These are phyloP conservation scores for Tricholoma matsutake DNA, from an alignment of 768 basidiomycete genomes.

Conservation along the genomic window DNA sequence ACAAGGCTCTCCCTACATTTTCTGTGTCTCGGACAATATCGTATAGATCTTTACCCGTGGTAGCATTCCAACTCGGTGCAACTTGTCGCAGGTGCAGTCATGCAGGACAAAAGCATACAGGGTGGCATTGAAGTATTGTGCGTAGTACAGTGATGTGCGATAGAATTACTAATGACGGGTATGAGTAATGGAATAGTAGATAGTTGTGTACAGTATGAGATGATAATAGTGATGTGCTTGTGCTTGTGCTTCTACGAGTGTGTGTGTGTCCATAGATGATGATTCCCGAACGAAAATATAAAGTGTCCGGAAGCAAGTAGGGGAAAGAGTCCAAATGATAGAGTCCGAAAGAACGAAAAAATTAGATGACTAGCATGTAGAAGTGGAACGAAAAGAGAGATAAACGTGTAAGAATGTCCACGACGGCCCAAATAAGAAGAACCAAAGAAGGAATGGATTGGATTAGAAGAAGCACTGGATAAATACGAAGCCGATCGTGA, in stretches of 20 bases:
- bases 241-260: not conserved
- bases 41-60: no score
- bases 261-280: slow-evolving; percentile 5
- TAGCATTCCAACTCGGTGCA: no score
- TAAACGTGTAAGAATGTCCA: slow-evolving; percentile 6
- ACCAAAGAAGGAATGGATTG: slow-evolving; percentile 6
- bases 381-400: not conserved
- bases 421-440: slow-evolving; percentile 1
- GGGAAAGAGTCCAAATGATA: slow-evolving; percentile 1
- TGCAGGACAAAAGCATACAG: not conserved
- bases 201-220: slow-evolving; percentile 2
- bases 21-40: no score
- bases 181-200: not conserved
- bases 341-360: slow-evolving; percentile 3
- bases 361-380: slow-evolving; percentile 24
- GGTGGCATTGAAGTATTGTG: no score
- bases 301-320: slow-evolving; percentile 5
- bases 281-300: not conserved
- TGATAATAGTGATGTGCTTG: slow-evolving; percentile 15
- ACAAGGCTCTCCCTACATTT: no score
- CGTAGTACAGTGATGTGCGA: not conserved
- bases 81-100: no score
- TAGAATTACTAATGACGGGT: not conserved
- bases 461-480: slow-evolving; percentile 11
- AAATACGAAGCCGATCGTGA: not conserved